Evolutionary conservation across 1,284 basidiomycete species (phyloP).

Genomic region (Puccinia triticina): DNA sequence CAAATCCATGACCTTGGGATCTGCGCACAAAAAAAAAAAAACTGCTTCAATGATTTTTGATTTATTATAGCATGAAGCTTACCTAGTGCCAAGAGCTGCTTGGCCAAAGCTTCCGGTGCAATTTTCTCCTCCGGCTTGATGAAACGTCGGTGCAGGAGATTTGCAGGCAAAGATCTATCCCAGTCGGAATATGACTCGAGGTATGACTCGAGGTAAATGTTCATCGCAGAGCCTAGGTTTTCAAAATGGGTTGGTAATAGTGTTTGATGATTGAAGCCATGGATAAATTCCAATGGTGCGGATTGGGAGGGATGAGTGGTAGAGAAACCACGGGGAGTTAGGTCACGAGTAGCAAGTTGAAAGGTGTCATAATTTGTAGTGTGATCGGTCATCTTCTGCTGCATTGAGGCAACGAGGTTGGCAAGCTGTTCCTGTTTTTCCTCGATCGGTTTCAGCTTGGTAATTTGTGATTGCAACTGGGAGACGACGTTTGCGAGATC

Average conservation of each 20-base stretch:
- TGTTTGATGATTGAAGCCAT: background rate
- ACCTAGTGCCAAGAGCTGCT: background rate
- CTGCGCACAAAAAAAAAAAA: background rate
- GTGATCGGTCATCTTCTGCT: background rate
- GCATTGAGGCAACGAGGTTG: background rate
- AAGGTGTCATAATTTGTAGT: no score
- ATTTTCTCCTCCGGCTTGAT: background rate
- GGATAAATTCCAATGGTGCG: background rate
- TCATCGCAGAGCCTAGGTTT: background rate
- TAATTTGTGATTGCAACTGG: no score
- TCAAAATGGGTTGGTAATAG: background rate
- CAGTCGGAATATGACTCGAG: background rate
- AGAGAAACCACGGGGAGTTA: background rate
- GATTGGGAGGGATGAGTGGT: background rate
- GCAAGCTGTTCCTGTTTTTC: background rate
- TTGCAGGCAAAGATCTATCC: background rate
- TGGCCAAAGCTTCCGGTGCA: background rate
- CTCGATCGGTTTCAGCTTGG: background rate
- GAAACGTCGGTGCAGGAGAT: background rate
- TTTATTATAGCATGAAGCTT: background rate
- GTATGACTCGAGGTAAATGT: background rate
- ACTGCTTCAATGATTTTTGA: background rate
- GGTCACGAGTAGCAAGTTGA: background rate
- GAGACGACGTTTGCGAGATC: no score
- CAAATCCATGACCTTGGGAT: conserved; percentile 8